Base-by-base conservation (phyloP, 2,329 filamentous ascomycete species). In the Cytospora schulzeri region DNA sequence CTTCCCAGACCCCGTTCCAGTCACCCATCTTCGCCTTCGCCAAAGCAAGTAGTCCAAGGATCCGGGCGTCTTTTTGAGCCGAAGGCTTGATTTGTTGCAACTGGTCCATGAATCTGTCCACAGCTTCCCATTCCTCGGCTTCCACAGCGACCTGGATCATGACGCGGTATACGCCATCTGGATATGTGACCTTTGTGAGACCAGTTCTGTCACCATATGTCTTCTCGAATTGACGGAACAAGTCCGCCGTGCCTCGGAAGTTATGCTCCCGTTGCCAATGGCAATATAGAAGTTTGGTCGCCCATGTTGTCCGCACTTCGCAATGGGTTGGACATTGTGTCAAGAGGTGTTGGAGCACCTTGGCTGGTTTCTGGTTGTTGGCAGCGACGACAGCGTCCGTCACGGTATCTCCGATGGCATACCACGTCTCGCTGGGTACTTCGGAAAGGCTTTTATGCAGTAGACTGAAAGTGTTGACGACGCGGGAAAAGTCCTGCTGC, bases 111-210 rank as follows among this genome's bases (percentile, higher is more conserved):
- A 76, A 75, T 0, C 61, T 65, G 29, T 72, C 67, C n/a, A 78
- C 76, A n/a, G 72, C 66, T 17, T 64, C 64, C 26, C 70, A 53
- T 26, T 77, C 67, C 8, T 69, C 75, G 1, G 77, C 75, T 58
- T 76, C 74, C 14, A 80, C 68, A 0, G 77, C 71, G 31, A 80
- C 70, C 63, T 81, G 77, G 6, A 79, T 68, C 75, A 81, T 78
- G 50, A 75, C 69, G 26, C 77, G 74, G 65, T 77, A 79, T 9
- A 76, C 63, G 11, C 68, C 72, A 45, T 77, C 66, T 3, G 74
- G 71, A 50, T 75, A 69, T 11, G 72, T 67, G 3, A 70, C 54
- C n/a, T 74, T 66, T 0, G 71, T 51, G 51, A 79, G 73, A 0
- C 65, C 65, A 31, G 14, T 3, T 29, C 60, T 56, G 52, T 51